Conservation (phyloP, 164 flowering plant genomes). For the Malania oleifera region DNA sequence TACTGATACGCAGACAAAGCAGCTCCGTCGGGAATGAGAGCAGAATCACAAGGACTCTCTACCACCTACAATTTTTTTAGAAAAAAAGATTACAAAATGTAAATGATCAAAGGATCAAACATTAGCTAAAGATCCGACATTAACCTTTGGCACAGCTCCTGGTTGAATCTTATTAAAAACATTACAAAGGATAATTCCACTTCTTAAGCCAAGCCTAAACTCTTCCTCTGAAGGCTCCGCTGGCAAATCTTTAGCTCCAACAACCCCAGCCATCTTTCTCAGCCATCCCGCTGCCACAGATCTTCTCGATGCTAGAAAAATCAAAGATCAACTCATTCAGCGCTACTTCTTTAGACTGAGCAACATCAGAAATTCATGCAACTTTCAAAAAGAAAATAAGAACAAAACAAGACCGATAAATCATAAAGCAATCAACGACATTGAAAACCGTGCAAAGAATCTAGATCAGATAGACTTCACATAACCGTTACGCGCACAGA, state of each 20-base stretch:
- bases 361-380: too few relatives aligned
- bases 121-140: neutral
- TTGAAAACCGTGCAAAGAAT: too few relatives aligned
- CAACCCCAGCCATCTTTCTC: slow-evolving; percentile 70
- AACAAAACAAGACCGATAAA: too few relatives aligned
- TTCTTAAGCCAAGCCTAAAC: slow-evolving; percentile 72
- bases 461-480: too few relatives aligned
- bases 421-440: too few relatives aligned
- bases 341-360: too few relatives aligned
- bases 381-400: too few relatives aligned
- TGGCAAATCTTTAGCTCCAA: slow-evolving; percentile 78
- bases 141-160: slow-evolving; percentile 85
- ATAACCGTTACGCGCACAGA: too few relatives aligned
- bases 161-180: slow-evolving; percentile 75
- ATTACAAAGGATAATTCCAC: slow-evolving; percentile 81
- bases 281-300: slow-evolving; percentile 85
- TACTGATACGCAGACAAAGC: slow-evolving; percentile 94
- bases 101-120: neutral
- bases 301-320: slow-evolving; percentile 59
- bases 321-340: neutral
- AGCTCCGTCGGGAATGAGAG: slow-evolving; percentile 81
- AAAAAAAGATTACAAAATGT: slow-evolving; percentile 3
- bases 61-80: slow-evolving; percentile 50
- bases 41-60: slow-evolving; percentile 74
- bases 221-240: slow-evolving; percentile 91